phyloP scores from a whole-genome alignment of 768 basidiomycete genomes.

The Butyriboletus loyo region DNA sequence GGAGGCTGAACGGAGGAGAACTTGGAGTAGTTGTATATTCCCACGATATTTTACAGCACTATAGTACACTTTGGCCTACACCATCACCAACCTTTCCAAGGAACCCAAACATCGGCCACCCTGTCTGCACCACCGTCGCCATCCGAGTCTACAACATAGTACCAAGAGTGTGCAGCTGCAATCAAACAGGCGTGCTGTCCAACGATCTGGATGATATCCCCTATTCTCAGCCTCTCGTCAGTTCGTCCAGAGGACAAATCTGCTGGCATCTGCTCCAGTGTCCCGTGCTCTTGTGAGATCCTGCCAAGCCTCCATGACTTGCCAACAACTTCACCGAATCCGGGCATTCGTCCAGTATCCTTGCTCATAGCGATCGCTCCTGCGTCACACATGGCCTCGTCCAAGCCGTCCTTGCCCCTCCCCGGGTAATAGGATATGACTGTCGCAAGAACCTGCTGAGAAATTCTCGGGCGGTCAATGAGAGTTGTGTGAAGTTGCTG shows the following conservation, averaged over 20 bases:
- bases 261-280: constrained; percentile 43
- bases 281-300: constrained; percentile 79
- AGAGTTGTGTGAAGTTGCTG: constrained; percentile 79
- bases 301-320: constrained; percentile 61
- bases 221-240: constrained; percentile 43
- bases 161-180: constrained; percentile 78
- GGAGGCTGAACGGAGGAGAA: not conserved
- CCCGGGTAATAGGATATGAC: constrained; percentile 81
- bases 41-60: constrained; percentile 15
- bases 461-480: constrained; percentile 51
- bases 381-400: constrained; percentile 81
- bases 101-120: constrained; percentile 82
- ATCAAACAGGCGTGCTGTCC: constrained; percentile 88
- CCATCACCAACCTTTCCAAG: constrained; percentile 84
- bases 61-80: not conserved
- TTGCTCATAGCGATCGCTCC: constrained; percentile 87
- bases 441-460: constrained; percentile 66
- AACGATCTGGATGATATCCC: constrained; percentile 65
- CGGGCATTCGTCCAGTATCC: constrained; percentile 71
- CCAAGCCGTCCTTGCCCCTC: constrained; percentile 54
- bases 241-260: constrained; percentile 7
- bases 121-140: constrained; percentile 42
- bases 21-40: constrained; percentile 11
- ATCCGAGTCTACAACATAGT: constrained; percentile 75
- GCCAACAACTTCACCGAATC: constrained; percentile 70